These are phyloP conservation scores for Periconia sp. DNA, from an alignment of 2,329 filamentous ascomycete species.

Conservation along the genomic window DNA sequence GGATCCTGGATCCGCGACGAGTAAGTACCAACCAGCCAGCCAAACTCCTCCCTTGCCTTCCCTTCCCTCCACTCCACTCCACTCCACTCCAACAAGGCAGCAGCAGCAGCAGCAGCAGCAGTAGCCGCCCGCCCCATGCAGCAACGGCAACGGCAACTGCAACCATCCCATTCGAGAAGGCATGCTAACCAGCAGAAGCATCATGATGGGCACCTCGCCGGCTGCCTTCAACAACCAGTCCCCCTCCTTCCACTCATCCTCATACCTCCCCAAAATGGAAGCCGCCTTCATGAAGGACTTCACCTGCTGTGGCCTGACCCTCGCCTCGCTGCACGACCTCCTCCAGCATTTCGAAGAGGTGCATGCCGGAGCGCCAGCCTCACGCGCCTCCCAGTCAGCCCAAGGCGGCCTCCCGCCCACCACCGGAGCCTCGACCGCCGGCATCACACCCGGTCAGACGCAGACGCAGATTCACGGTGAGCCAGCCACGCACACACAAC, in stretches of 20 bases:
- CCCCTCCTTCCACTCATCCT: constrained; percentile 95
- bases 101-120: no score
- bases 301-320: constrained; percentile 86
- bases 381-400: constrained; percentile 56
- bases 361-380: constrained; percentile 74
- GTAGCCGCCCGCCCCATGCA: no score
- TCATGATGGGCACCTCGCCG: constrained; percentile 97
- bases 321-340: constrained; percentile 91
- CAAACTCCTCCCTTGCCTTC: no score
- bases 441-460: constrained; percentile 53
- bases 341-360: constrained; percentile 96
- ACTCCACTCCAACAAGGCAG: constrained; percentile 9
- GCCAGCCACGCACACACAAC: constrained; percentile 42
- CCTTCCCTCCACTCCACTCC: not conserved
- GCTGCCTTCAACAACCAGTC: constrained; percentile 78
- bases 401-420: constrained; percentile 48
- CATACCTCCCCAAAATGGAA: constrained; percentile 94
- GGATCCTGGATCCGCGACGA: constrained; percentile 98
- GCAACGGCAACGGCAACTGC: no score
- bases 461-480: constrained; percentile 40
- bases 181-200: constrained; percentile 61
- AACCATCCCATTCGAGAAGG: no score
- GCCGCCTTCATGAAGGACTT: constrained; percentile 98
- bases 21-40: constrained; percentile 71
- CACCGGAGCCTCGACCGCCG: constrained; percentile 34